Evolutionary conservation across 164 flowering plant species (phyloP).

Genomic region (Tetracentron sinense): DNA sequence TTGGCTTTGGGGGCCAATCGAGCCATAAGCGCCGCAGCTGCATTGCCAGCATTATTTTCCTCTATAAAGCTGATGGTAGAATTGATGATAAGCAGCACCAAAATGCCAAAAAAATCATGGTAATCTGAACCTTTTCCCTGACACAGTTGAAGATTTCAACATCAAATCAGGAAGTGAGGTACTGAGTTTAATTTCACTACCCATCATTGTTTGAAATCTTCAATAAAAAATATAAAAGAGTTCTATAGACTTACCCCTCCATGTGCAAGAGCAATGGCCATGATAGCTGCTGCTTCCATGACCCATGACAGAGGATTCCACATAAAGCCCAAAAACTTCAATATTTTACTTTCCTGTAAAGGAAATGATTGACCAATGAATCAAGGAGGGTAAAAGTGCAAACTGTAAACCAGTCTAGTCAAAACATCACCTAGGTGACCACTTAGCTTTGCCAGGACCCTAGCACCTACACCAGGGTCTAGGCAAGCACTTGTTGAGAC

Average conservation of each 20-base stretch:
- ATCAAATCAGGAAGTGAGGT: background rate
- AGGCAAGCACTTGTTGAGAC: no score
- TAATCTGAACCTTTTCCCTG: conserved; percentile 47
- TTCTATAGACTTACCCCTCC: conserved; percentile 36
- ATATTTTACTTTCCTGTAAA: conserved; percentile 54
- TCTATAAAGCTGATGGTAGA: no score
- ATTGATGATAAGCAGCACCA: conserved; percentile 48
- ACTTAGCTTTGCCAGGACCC: no score
- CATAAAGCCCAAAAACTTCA: conserved; percentile 77
- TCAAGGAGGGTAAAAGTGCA: background rate
- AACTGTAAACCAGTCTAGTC: background rate
- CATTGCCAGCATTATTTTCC: conserved; percentile 83
- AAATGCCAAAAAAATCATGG: conserved; percentile 64
- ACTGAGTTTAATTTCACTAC: background rate
- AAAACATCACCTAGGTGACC: no score
- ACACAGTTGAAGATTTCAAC: conserved; percentile 2
- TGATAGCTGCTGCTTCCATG: conserved; percentile 76
- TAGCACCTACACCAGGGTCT: no score
- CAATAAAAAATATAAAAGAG: background rate
- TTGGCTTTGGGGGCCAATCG: conserved; percentile 77
- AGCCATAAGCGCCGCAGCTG: conserved; percentile 87
- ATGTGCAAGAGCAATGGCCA: conserved; percentile 67
- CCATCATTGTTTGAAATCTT: background rate
- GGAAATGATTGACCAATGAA: background rate
- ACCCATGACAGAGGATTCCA: conserved; percentile 88